Base-by-base conservation (phyloP, 768 basidiomycete species). In the Leccinum barrowsii region DNA sequence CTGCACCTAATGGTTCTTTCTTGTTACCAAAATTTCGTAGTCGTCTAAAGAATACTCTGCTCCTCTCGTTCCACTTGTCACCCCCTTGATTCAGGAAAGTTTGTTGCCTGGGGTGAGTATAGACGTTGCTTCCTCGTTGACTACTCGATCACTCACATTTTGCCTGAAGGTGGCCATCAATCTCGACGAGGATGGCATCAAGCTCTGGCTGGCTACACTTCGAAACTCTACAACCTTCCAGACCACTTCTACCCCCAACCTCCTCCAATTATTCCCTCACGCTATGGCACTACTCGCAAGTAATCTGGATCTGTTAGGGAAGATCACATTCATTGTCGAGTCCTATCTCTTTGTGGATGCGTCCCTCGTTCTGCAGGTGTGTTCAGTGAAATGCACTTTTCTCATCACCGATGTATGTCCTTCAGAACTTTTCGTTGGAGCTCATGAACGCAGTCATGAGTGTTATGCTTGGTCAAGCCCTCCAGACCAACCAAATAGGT, bases 281-380 rank as follows among this genome's bases (percentile, higher is more conserved):
- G 82, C 82, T 2, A 68, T 91, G 11, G 56, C 74, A n/a, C 71
- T 92, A 4, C 74, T 95, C 17, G 77, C 80, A 1, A 76, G 75
- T 28, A 92, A 94, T 61, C 73, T 92, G 47, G 92, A 94, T 63
- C 71, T 92, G 21, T 74, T 94, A 19, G 89, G 89, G 13, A 85
- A 79, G 54, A 79, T 86, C 26, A 82, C 82, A 17, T 75, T 74
- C 57, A 83, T 94, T 56, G 64, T 92, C 22, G 89, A 92, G 68
- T 86, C 88, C 5, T 95, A 94, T 68, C 75, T 91, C 58, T 70
- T 96, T n/a, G 77, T 91, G 17, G 88, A 91, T 70, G 83, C 83
- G 0, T 59, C 73, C 17, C 65, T 74, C 10, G 77, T 94, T 58
- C 70, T 93, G 50, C 82, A 86, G 77, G 92, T 90, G 60, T 57